Evolutionary conservation across 805 yeast genomes (phyloP), one percentile per base, ranked within the genome.

Genomic region (Candida gorgasii): DNA sequence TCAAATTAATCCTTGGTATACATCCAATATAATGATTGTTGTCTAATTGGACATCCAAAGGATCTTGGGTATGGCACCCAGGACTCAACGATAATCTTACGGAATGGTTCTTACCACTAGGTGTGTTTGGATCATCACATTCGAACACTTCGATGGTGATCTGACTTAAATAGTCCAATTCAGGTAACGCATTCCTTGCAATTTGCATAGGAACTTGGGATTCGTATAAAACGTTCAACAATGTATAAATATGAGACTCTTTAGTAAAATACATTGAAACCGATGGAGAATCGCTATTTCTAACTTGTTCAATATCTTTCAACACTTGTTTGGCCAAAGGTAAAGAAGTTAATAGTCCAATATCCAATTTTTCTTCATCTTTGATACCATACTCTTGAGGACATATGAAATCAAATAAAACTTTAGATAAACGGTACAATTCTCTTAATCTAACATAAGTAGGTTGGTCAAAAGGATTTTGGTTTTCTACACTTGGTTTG

Each of bases 371-470:
- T 63, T 93, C 99, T 55, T 85, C 84, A 57, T 89, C 96, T 50
- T 90, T 89, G 53, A 93, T 93, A 49, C 99, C 99, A 60, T 93
- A 93, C 60, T 93, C 99, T 63, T 93, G 98, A 8, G 99, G 99
- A 65, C 98, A 93, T 37, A 93, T 89, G 58, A 92, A 93, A 65
- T 93, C 99, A 68, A 93, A 93, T 48, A 93, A 67, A 5, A 93
- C 96, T 62, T 93, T 95, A 0, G 97, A 87, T 43, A 93, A 73
- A 49, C 92, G 75, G 61, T 90, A 93, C 40, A 93, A 75, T 60
- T 93, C 99, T 51, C 98, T 75, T 45, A 93, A 73, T 48, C 88
- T 77, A 23, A 85, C 84, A 61, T 78, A 90, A 40, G 84, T 82
- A 1, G 88, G 82, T 48, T 85, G 85, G 58, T 88, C 96, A 63